Conservation (phyloP, 176 grass and related monocot species). For the Eleusine coracana region DNA sequence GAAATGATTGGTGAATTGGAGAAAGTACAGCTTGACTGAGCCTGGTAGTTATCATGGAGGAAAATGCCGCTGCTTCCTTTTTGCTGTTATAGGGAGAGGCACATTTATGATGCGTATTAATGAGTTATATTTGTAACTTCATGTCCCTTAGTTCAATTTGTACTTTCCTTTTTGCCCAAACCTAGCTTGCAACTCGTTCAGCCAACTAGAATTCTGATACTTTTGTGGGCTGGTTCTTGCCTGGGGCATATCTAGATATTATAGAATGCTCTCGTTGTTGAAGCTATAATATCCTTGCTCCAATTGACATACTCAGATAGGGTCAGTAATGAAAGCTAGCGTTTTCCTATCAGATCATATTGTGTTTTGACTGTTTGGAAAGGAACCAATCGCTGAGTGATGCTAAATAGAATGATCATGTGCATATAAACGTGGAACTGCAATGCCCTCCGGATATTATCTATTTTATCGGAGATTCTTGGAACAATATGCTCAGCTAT, state of each 20-base stretch:
- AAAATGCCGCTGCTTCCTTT: constrained; percentile 7
- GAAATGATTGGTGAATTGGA: constrained; percentile 89
- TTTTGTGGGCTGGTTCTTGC: background rate
- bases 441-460: no score
- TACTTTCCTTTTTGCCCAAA: background rate
- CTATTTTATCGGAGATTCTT: no score
- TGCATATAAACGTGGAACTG: no score
- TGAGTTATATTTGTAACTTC: constrained; percentile 16
- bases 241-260: background rate
- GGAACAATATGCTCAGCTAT: no score
- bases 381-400: no score
- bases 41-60: constrained; percentile 18
- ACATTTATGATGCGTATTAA: constrained; percentile 23
- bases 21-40: constrained; percentile 83
- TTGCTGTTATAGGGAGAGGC: constrained; percentile 31
- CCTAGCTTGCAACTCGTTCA: background rate
- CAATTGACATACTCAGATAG: no score
- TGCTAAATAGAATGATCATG: no score
- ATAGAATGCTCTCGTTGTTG: background rate
- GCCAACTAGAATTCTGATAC: background rate
- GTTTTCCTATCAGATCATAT: no score
- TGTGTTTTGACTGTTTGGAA: no score
- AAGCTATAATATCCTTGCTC: background rate
- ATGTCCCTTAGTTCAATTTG: constrained; percentile 2
- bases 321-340: no score